Evolutionary conservation across 768 basidiomycete species (phyloP), one percentile per base, ranked within the genome.

Genomic region (Trametes meyenii): DNA sequence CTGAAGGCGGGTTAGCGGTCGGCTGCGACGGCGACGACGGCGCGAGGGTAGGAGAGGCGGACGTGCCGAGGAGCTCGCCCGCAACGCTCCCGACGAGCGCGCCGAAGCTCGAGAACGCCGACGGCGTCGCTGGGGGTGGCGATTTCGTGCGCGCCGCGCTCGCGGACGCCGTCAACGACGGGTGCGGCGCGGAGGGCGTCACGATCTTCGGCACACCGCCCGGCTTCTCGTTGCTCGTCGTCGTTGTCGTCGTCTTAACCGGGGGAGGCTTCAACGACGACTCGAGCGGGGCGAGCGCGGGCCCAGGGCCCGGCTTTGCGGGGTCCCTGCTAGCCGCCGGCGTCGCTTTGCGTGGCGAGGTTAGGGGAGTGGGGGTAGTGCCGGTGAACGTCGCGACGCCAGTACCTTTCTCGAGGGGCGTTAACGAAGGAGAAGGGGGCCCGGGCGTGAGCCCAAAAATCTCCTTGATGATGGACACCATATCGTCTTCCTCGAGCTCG

Each of bases 381-480:
- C 58, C 63, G 46, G 36, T 48, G 51, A 57, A 65, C 4, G 56
- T 61, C 24, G 64, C 54, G 39, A 65, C 60, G 40, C 60, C 59
- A 23, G 57, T 49, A 40, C 53, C 52, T 50, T 50, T 56, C 54
- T 62, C 63, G 57, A 61, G 60, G 39, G 66, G 66, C 50, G 63
- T 62, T 50, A 67, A 60, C 14, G 66, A 67, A 33, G 66, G 66
- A 58, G 66, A 67, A 49, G 66, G 63, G 49, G 66, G 66, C 17
- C 66, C 63, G 29, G 50, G 62, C 33, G 54, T 52, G 33, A 76
- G 62, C 0, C 67, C 69, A 62, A 79, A 79, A 44, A 75, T 65
- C 7, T 74, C 68, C 7, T 62, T 67, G 7, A 80, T 68, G 24
- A 80, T 70, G 0, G 42, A 45, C 4, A 61, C 60, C 23, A 77